Evolutionary conservation across 495 filamentous ascomycete species (phyloP).

Genomic region (Trichoderma erinaceum): DNA sequence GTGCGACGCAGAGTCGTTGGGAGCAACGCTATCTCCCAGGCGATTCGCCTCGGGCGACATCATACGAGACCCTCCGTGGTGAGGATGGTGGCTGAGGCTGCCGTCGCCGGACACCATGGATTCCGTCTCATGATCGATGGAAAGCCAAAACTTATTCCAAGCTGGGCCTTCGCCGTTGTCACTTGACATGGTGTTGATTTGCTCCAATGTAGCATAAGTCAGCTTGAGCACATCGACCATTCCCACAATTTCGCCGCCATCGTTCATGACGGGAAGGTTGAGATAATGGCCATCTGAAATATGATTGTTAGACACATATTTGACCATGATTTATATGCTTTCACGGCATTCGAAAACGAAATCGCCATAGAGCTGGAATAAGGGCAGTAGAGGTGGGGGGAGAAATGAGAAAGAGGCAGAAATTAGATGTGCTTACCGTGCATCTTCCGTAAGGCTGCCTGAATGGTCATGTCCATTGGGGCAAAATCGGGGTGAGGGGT

Average conservation of each 20-base stretch:
- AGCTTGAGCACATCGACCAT: conserved; percentile 99
- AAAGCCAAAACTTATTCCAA: conserved; percentile 99
- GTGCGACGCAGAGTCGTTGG: conserved; percentile 91
- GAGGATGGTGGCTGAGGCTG: conserved; percentile 40
- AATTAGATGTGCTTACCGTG: conserved; percentile 59
- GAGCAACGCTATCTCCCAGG: conserved; percentile 68
- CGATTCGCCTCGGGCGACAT: conserved; percentile 68
- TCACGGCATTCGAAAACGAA: not conserved
- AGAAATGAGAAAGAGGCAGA: conserved; percentile 13
- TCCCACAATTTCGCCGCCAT: conserved; percentile 91
- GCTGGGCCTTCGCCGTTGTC: conserved; percentile 89
- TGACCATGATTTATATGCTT: not conserved
- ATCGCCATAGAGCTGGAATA: conserved; percentile 6
- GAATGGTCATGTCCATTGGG: conserved; percentile 97
- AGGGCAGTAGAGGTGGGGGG: not conserved
- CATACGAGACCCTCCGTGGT: conserved; percentile 42
- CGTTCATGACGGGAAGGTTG: conserved; percentile 97
- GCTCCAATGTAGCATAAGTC: conserved; percentile 95
- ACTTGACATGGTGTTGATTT: conserved; percentile 67
- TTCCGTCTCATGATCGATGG: conserved; percentile 91
- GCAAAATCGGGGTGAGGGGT: conserved; percentile 98
- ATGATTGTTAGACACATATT: conserved; percentile 15
- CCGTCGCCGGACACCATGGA: conserved; percentile 92
- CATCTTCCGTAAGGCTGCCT: conserved; percentile 97
- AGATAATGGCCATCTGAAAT: conserved; percentile 87